A percentile compares a stretch with the other conserved stretches of the same genome.
Conservation (phyloP, 1,284 basidiomycete species). For the Boletus semigastroideus region DNA sequence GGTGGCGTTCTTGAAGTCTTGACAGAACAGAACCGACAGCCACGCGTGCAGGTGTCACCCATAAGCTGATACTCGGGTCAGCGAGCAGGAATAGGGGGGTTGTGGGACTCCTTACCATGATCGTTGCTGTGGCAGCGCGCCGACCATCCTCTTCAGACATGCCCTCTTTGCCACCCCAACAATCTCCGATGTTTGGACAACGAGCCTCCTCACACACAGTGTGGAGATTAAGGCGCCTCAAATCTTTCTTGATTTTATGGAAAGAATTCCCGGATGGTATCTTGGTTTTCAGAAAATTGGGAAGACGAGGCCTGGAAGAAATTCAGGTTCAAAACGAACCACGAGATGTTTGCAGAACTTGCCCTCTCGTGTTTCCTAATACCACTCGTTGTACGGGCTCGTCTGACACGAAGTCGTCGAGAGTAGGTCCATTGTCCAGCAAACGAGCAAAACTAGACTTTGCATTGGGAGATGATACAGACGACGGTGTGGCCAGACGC, state of each 20-base stretch:
- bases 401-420: constrained; percentile 85
- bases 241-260: constrained; percentile 92
- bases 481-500: constrained; percentile 57
- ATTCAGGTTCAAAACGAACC: neutral
- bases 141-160: constrained; percentile 74
- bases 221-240: constrained; percentile 87
- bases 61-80: constrained; percentile 59
- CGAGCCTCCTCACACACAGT: constrained; percentile 99
- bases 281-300: constrained; percentile 89
- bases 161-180: constrained; percentile 91
- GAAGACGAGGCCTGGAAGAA: constrained; percentile 75
- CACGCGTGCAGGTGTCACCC: constrained; percentile 99
- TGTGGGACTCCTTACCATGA: constrained; percentile 72
- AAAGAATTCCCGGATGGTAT: constrained; percentile 91
- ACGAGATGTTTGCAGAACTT: constrained; percentile 7
- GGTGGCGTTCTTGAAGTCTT: constrained; percentile 91
- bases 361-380: constrained; percentile 80
- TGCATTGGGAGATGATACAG: constrained; percentile 27
- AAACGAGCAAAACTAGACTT: constrained; percentile 53
- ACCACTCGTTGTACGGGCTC: constrained; percentile 64
- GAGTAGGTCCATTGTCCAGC: constrained; percentile 70
- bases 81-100: constrained; percentile 2
- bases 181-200: constrained; percentile 99
- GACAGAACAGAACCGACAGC: constrained; percentile 96
- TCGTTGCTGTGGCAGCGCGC: constrained; percentile 93